Evolutionary conservation across 192 early-diverging fungal species (phyloP).

Genomic region (Umbelopsis isabellina): DNA sequence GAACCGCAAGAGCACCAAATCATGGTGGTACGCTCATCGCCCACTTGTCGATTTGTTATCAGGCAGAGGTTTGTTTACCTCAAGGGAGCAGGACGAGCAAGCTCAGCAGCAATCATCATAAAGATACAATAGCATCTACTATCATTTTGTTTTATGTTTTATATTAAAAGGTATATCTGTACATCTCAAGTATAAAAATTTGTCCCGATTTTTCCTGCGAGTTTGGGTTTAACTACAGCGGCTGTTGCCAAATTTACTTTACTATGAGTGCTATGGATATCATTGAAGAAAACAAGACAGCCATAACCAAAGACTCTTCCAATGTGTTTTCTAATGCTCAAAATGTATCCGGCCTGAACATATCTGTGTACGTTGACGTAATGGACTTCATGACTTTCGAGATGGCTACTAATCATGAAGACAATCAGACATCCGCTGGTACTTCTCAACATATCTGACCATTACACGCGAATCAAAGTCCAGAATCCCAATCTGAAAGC

Average conservation of each 20-base stretch:
- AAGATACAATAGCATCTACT: neutral
- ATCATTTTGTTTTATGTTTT: neutral
- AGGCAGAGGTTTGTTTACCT: conserved; percentile 48
- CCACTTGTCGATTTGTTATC: conserved; percentile 66
- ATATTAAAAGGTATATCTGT: neutral
- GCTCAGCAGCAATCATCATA: neutral
- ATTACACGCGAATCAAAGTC: conserved; percentile 73
- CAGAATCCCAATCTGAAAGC: conserved; percentile 47
- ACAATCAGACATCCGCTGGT: conserved; percentile 79
- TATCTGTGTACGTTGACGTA: neutral
- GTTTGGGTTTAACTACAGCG: neutral
- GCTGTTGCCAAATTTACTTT: neutral
- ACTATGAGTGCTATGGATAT: conserved; percentile 17
- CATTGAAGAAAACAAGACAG: conserved; percentile 1
- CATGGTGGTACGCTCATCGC: conserved; percentile 71
- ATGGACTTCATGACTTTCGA: neutral
- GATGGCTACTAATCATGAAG: neutral
- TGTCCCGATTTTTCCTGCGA: no score
- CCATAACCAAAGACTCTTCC: neutral
- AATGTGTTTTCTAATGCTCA: neutral
- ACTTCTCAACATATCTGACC: conserved; percentile 88
- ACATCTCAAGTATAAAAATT: no score
- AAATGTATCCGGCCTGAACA: conserved; percentile 8
- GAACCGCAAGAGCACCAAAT: conserved; percentile 66
- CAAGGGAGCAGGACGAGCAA: conserved; percentile 10